Base-by-base conservation (phyloP, 495 filamentous ascomycete genomes). In the Usnea hakonensis region DNA sequence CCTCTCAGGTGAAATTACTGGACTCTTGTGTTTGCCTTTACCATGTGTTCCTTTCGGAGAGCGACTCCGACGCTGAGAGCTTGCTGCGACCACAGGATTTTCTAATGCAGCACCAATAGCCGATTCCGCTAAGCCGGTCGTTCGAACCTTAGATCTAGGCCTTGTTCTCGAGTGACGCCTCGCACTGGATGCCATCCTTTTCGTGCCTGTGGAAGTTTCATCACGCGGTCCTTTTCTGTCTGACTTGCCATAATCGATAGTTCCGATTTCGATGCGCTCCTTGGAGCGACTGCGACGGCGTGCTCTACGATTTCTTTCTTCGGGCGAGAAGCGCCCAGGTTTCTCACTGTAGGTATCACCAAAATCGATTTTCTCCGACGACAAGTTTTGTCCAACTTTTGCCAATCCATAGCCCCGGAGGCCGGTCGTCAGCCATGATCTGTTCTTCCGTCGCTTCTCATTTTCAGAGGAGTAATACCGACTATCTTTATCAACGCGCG, bases 311-410 rank as follows among this genome's bases (percentile, higher is more conserved):
- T 77, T 83, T 65, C 58, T 72, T 48, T 71, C 77, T 59, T 75
- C 71, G 5, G 70, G 67, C 13, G 72, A 69, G 13, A 61, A 54
- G 53, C 72, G 77, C 16, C 82, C 80, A 37, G 81, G 77, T 55
- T 77, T 79, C 48, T 84, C 67, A 61, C 78, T 84, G 63, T 85
- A 84, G 1, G 78, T 82, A 65, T 86, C 85, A 63, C 83, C 79
- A 62, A 81, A 83, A 58, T 85, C 80, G n/a, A 70, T 55, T 54
- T 76, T 76, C 58, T 69, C 76, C 28, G 76, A 75, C 55, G 80
- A 81, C 17, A 86, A 64, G 19, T 76, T 78, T 65, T 83, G 82
- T n/a, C 78, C 75, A 30, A 78, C 67, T 55, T 74, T 70, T 26
- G 71, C 75, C 26, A 79, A 67, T 58, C 77, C 80, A 65, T 81